A percentile compares a stretch with the other conserved stretches of the same genome.
Conservation (phyloP, 345 rosid genomes). For the Fremontodendron californicum region DNA sequence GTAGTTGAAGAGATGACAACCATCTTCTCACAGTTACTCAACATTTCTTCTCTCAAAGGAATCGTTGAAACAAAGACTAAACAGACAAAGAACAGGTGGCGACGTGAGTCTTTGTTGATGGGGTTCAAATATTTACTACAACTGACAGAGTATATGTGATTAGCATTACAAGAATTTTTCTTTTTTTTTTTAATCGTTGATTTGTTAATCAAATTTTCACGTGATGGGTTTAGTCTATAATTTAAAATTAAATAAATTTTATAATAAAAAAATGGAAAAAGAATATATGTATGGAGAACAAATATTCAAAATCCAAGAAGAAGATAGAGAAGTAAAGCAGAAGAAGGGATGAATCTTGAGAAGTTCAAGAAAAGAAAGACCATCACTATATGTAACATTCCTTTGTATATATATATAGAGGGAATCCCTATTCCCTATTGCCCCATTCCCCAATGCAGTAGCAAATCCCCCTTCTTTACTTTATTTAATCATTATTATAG, state of each 20-base stretch:
- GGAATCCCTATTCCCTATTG: conserved; percentile 83
- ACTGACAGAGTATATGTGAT: neutral
- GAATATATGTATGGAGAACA: conserved; percentile 11
- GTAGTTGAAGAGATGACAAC: conserved; percentile 53
- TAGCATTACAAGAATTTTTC: neutral
- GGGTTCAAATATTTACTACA: conserved; percentile 13
- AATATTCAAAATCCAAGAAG: conserved; percentile 46
- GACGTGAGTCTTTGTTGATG: too few relatives aligned
- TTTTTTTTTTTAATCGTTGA: neutral
- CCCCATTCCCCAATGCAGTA: conserved; percentile 26
- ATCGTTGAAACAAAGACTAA: conserved; percentile 59
- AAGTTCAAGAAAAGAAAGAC: conserved; percentile 45
- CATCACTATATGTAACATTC: conserved; percentile 56
- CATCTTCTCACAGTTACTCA: conserved; percentile 55
- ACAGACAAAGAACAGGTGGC: conserved; percentile 71
- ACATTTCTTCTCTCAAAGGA: conserved; percentile 48
- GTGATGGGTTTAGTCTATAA: conserved; percentile 31
- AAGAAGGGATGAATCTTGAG: conserved; percentile 60
- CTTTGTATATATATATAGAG: conserved; percentile 38
- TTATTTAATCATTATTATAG: conserved; percentile 6
- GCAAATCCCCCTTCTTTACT: conserved; percentile 46
- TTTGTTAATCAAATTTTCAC: conserved; percentile 30
- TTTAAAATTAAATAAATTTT: neutral
- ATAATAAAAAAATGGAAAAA: neutral
- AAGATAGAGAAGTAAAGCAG: conserved; percentile 37